Percentiles rank a stretch among this genome's conserved stretches.
These are phyloP conservation scores for Crassisporium funariophilum DNA, from an alignment of 768 basidiomycete species.

Conservation along the genomic window DNA sequence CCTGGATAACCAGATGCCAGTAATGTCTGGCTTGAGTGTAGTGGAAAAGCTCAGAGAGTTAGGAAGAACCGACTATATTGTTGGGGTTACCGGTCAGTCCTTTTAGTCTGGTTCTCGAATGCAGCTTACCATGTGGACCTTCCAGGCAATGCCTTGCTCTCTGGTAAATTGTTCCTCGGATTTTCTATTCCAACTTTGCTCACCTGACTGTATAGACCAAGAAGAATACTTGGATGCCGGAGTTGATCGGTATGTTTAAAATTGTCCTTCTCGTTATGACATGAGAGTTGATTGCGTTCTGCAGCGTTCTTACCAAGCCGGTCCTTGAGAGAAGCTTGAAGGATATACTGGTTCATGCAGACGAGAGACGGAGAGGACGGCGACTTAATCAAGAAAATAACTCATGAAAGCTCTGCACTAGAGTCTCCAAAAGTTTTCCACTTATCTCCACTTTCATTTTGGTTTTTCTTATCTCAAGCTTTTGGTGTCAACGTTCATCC, in stretches of 20 bases:
- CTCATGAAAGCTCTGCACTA: no score
- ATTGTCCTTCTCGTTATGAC: conserved; percentile 1
- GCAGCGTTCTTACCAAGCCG: conserved; percentile 78
- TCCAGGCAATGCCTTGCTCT: conserved; percentile 55
- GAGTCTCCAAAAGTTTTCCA: no score
- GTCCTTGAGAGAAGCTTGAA: conserved; percentile 62
- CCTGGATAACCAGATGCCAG: conserved; percentile 81
- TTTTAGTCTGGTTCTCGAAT: background rate
- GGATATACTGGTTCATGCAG: conserved; percentile 47
- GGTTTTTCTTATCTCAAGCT: no score
- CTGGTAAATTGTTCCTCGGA: conserved; percentile 37
- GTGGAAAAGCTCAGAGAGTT: conserved; percentile 64
- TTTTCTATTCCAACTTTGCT: conserved; percentile 6
- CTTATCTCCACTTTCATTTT: no score
- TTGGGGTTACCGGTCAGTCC: conserved; percentile 70
- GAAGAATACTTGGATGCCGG: conserved; percentile 76
- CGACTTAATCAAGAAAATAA: no score
- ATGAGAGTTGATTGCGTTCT: conserved; percentile 12
- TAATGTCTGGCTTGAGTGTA: conserved; percentile 73
- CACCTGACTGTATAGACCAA: conserved; percentile 53
- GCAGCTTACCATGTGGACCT: conserved; percentile 6
- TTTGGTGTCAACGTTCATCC: no score
- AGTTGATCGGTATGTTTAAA: conserved; percentile 62
- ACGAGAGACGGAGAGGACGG: conserved; percentile 43
- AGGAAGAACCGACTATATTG: conserved; percentile 76